phyloP scores from a whole-genome alignment of 140 eudicot species.

The Cichorium intybus region DNA sequence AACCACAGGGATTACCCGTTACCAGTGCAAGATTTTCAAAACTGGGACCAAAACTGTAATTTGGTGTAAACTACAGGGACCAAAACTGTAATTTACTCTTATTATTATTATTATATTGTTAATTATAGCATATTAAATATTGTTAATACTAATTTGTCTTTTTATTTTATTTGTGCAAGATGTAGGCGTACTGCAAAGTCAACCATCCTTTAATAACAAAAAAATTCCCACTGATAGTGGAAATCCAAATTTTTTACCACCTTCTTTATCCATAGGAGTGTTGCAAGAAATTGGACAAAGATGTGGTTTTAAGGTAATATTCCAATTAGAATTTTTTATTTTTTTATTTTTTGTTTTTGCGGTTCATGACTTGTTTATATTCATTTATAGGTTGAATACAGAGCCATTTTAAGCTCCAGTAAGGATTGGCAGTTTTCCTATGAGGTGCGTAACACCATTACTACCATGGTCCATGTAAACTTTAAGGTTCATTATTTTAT shows the following conservation, averaged over 20 bases:
- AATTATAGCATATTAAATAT: not conserved
- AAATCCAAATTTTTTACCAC: conserved; percentile 39
- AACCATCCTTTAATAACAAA: conserved; percentile 32
- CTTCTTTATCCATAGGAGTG: conserved; percentile 65
- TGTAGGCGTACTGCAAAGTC: conserved; percentile 33
- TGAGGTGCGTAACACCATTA: conserved; percentile 55
- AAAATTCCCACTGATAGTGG: conserved; percentile 49
- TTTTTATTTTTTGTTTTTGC: conserved; percentile 8
- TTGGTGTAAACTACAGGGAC: no score
- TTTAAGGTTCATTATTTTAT: not conserved
- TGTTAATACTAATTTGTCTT: conserved; percentile 10
- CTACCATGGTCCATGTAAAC: not conserved
- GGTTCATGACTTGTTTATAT: conserved; percentile 20
- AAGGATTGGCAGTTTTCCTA: conserved; percentile 77
- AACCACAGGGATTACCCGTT: no score
- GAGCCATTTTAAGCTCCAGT: conserved; percentile 60
- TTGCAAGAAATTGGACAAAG: conserved; percentile 88
- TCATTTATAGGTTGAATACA: conserved; percentile 75
- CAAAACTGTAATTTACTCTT: no score
- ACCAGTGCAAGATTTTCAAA: no score
- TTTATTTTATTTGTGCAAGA: conserved; percentile 24
- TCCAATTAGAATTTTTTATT: conserved; percentile 8
- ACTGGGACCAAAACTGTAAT: no score
- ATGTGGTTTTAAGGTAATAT: conserved; percentile 84
- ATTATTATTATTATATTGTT: not conserved